Percentiles rank a stretch among this genome's conserved stretches.
phyloP scores from a whole-genome alignment of 345 rosid species.

The Ceriops zippeliana region DNA sequence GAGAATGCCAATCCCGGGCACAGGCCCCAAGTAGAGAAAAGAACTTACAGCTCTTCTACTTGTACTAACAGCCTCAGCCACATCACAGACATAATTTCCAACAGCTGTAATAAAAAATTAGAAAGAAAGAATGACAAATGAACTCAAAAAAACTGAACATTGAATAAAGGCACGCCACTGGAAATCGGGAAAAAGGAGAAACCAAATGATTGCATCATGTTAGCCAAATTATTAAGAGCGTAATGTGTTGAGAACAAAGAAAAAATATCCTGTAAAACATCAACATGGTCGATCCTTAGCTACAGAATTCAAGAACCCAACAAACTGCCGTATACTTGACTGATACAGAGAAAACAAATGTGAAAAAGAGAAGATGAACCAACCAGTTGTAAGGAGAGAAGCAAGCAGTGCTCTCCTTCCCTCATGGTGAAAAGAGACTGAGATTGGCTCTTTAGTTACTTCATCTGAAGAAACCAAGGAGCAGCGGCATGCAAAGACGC shows the following conservation, averaged over 20 bases:
- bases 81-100: slow-evolving; percentile 42
- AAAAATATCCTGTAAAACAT: neutral
- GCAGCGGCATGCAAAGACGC: slow-evolving; percentile 21
- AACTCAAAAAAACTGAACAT: neutral
- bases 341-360: neutral
- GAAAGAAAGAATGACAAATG: neutral
- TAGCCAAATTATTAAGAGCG: neutral
- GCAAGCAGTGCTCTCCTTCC: slow-evolving; percentile 65
- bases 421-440: slow-evolving; percentile 22
- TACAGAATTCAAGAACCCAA: slow-evolving; percentile 13
- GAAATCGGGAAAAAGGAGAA: neutral
- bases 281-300: neutral
- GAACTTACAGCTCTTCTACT: slow-evolving; percentile 87
- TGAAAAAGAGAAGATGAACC: slow-evolving; percentile 5
- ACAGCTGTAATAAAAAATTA: slow-evolving; percentile 40
- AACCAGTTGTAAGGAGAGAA: slow-evolving; percentile 56
- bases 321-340: neutral
- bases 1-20: too few relatives aligned
- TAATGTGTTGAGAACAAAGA: neutral
- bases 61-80: slow-evolving; percentile 81
- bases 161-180: neutral
- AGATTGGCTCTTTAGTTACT: slow-evolving; percentile 15
- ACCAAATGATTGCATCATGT: neutral
- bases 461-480: slow-evolving; percentile 42
- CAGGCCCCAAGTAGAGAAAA: neutral